Evolutionary conservation across 768 basidiomycete species (phyloP), one percentile per base, ranked within the genome.

Genomic region (Leccinellum rugosiceps): DNA sequence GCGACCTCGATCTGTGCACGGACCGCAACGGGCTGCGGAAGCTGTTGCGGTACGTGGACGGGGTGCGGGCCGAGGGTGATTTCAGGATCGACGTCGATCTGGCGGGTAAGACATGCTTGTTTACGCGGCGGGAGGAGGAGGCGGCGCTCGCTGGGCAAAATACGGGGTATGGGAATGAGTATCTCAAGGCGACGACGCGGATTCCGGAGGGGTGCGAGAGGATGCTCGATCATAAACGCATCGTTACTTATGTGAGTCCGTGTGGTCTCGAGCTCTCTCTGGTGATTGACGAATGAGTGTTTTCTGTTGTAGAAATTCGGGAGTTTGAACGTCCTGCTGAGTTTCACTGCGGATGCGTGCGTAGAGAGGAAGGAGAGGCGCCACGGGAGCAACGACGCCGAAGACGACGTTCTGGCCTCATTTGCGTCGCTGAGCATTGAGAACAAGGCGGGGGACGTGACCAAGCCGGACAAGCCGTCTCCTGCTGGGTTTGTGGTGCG

Each of bases 61-160:
- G 53, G 14, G 52, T 19, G 10, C 11, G 17, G 5, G 15, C 11
- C 3, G 72, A 70, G 10, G 79, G 50, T 10, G 23, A 82, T 53
- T 92, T 91, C 64, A 75, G 90, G 19, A 87, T 92, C 59, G 88
- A 92, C 55, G 58, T 84, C 4, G 83, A 91, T 65, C 74, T 88
- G 17, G 79, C 76, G 0, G 87, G 88, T 1, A 63, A 63, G 17
- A 90, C 89, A 0, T 72, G 88, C 15, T 63, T 92, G 26, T 72
- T 90, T 63, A 83, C 81, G 54, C 74, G 89, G 1, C 75, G 52
- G 21, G 87, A 86, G 81, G 80, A 79, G 30, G 62, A 13, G 10
- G 4, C 53, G 0, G 19, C 43, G 9, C 23, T 60, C 15, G 54
- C 51, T 0, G 62, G 54, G 7, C 60, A 78, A 14, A 69, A 65